Conservation (phyloP, 2,329 filamentous ascomycete species). For the Tolypocladium pustulatum region DNA sequence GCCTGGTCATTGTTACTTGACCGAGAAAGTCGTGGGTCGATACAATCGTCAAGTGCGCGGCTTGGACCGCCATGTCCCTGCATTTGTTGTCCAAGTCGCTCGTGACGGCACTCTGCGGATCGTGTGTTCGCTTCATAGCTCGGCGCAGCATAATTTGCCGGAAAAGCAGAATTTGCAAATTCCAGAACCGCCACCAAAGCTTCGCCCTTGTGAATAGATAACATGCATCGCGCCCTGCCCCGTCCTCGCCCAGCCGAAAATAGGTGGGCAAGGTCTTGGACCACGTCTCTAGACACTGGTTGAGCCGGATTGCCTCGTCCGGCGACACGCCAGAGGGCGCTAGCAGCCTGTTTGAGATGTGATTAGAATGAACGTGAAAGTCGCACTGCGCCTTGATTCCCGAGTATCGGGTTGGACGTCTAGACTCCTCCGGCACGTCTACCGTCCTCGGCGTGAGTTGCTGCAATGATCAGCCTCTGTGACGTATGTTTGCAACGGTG, state of each 20-base stretch:
- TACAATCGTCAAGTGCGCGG: slow-evolving; percentile 14
- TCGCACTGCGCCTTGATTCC: slow-evolving; percentile 16
- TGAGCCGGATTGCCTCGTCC: slow-evolving; percentile 14
- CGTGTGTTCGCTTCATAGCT: slow-evolving; percentile 11
- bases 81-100: slow-evolving; percentile 12
- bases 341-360: slow-evolving; percentile 18
- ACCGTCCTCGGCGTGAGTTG: slow-evolving; percentile 13
- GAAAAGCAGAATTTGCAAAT: slow-evolving; percentile 19
- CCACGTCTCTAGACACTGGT: slow-evolving; percentile 15
- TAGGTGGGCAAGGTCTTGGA: slow-evolving; percentile 15
- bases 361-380: slow-evolving; percentile 19
- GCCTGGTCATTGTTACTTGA: slow-evolving; percentile 8
- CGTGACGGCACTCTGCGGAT: not conserved
- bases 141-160: slow-evolving; percentile 16
- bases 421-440: slow-evolving; percentile 10
- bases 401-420: slow-evolving; percentile 15
- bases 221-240: slow-evolving; percentile 7
- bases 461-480: not conserved
- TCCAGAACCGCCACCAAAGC: slow-evolving; percentile 22
- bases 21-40: slow-evolving; percentile 15
- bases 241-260: slow-evolving; percentile 9
- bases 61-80: slow-evolving; percentile 12
- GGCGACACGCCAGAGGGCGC: slow-evolving; percentile 13
- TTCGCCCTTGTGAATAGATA: slow-evolving; percentile 15
- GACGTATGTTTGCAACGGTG: too few species aligned